Evolutionary conservation across 768 basidiomycete genomes (phyloP).

Genomic region (Pleurotus djamor): DNA sequence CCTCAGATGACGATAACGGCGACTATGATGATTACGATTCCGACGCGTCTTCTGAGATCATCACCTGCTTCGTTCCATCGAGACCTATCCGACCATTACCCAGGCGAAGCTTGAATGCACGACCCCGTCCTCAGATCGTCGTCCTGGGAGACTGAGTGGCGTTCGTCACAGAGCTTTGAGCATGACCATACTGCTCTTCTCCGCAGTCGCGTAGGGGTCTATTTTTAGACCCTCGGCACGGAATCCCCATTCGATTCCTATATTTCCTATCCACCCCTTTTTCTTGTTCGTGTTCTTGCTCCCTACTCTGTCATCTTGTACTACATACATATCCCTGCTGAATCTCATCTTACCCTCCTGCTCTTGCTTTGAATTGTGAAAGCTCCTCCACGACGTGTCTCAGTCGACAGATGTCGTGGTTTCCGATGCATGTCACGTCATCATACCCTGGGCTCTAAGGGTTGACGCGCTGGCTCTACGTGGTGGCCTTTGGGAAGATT

Average conservation of each 20-base stretch:
- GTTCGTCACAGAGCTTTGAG: no score
- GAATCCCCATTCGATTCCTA: background rate
- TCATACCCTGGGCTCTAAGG: no score
- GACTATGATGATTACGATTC: conserved; percentile 3
- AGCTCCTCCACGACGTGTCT: no score
- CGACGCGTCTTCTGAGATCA: conserved; percentile 8
- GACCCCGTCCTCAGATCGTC: conserved; percentile 6
- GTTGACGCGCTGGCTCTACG: no score
- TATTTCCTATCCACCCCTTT: background rate
- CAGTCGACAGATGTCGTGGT: no score
- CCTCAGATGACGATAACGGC: background rate
- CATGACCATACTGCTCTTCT: no score
- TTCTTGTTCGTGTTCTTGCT: background rate
- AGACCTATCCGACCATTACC: conserved; percentile 7
- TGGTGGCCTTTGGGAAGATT: no score
- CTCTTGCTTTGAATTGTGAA: no score
- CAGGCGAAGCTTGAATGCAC: background rate
- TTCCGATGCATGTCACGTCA: no score
- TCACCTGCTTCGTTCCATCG: conserved; percentile 4
- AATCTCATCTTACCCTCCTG: conserved; percentile 4
- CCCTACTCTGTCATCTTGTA: background rate
- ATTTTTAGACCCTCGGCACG: no score
- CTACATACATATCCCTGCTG: conserved; percentile 4
- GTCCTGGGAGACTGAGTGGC: background rate
- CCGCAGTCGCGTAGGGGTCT: no score